Evolutionary conservation across 371 early-diverging fungal genomes (phyloP).

Genomic region (Choanephora cucurbitarum): DNA sequence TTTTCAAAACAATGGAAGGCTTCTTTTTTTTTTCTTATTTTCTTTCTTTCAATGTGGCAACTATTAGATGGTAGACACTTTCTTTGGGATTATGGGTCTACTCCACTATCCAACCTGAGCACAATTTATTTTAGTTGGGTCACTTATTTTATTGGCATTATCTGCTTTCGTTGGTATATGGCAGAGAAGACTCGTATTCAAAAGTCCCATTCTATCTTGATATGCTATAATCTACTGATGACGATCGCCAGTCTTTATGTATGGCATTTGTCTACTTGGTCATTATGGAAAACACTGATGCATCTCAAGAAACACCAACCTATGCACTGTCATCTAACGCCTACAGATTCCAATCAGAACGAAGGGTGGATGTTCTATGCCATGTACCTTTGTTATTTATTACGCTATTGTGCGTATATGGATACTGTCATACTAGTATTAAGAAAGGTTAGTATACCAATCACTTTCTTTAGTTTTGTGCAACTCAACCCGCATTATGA

Average conservation of each 20-base stretch:
- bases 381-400: slow-evolving; percentile 21
- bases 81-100: slow-evolving; percentile 21
- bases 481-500: too few relatives aligned
- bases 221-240: slow-evolving; percentile 15
- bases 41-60: slow-evolving; percentile 2
- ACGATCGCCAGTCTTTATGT: slow-evolving; percentile 5
- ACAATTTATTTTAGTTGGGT: slow-evolving; percentile 25
- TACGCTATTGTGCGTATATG: slow-evolving; percentile 21
- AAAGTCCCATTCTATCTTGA: slow-evolving; percentile 2
- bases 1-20: too few relatives aligned
- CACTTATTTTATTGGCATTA: slow-evolving; percentile 20
- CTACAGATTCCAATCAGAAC: not conserved
- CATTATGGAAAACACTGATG: slow-evolving; percentile 13
- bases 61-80: slow-evolving; percentile 12
- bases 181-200: slow-evolving; percentile 23
- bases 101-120: slow-evolving; percentile 24
- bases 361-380: slow-evolving; percentile 22
- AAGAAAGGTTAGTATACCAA: slow-evolving; percentile 17
- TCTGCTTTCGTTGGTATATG: slow-evolving; percentile 29
- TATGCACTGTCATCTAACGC: too few relatives aligned
- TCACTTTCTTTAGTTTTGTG: too few relatives aligned
- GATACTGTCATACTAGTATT: slow-evolving; percentile 26
- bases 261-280: slow-evolving; percentile 5
- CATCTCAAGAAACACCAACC: not conserved
- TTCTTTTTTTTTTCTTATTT: slow-evolving; percentile 6